Evolutionary conservation across 108 stramenopile genomes (phyloP), one percentile per base, ranked within the genome.

Genomic region (Cyclotella baltica): DNA sequence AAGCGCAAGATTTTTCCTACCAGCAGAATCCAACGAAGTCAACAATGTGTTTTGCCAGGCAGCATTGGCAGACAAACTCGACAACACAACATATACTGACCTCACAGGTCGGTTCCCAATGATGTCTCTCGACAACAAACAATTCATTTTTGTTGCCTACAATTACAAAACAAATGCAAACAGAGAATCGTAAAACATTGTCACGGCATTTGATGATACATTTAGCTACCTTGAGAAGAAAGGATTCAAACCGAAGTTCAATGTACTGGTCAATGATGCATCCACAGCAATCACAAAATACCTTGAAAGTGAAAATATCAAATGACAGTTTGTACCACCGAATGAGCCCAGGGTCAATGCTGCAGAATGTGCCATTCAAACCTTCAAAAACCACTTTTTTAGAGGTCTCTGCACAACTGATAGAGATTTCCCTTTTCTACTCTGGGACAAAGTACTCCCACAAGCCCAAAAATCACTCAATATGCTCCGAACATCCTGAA

Each of bases 141-240:
- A 74, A 25, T 80, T 80, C 62, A 18, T 80, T 18, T 67, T 86
- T 20, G 61, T 89, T 11, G 8, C 84, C 15, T 88, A 88, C 62
- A 70, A 84, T 43, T 83, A 83, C 56, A 85, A 72, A 20, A 68
- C 64, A 37, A 82, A 85, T 63, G 28, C 62, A 47, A 88, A 52
- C 13, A 30, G 38, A 19, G 20, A 43, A 65, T 15, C 18, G 40
- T 40, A 38, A 8, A 59, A 27, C 27, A 19, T 59, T 15, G 31
- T 61, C 5, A 46, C 30, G 3, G 69, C 77, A 1, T 78, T 71
- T 47, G 8, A 71, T 2, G 6, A 61, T 15, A 48, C 35, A 43
- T 62, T 78, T 28, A 6, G 23, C 47, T 25, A 70, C 5, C 70
- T 78, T 1, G 35, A 61, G 52, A 23, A 33, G 0, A 63, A 72